phyloP scores from a whole-genome alignment of 2,329 filamentous ascomycete genomes.

The Trichoderma atrobrunneum region DNA sequence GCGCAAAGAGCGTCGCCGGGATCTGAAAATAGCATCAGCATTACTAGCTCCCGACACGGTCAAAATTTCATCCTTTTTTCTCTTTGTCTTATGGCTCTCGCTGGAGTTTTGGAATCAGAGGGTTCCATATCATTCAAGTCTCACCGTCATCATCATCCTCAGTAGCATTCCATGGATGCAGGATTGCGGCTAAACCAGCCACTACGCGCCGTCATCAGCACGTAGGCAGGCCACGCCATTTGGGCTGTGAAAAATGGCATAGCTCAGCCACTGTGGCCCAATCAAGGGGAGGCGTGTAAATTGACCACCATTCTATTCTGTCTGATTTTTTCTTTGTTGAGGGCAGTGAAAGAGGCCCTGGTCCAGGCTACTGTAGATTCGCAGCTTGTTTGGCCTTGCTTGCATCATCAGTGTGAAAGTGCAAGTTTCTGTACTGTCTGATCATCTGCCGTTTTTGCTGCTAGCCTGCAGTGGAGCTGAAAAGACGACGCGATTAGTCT shows the following conservation, averaged over 20 bases:
- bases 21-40: background rate
- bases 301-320: background rate
- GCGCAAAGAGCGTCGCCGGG: background rate
- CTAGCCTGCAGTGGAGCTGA: background rate
- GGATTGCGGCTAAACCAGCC: background rate
- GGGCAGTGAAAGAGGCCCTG: background rate
- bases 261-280: constrained; percentile 4
- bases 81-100: background rate
- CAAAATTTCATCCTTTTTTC: background rate
- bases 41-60: background rate
- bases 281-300: constrained; percentile 1
- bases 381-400: background rate
- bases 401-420: constrained; percentile 7
- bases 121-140: background rate
- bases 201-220: constrained; percentile 11
- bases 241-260: background rate
- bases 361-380: background rate
- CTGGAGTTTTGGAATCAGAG: background rate
- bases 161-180: background rate
- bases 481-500: background rate
- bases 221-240: constrained; percentile 1
- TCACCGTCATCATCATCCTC: background rate
- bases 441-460: constrained; percentile 4
- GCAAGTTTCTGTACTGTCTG: background rate
- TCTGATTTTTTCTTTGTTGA: background rate